phyloP scores from a whole-genome alignment of 805 yeast genomes.

The Candida wancherniae region DNA sequence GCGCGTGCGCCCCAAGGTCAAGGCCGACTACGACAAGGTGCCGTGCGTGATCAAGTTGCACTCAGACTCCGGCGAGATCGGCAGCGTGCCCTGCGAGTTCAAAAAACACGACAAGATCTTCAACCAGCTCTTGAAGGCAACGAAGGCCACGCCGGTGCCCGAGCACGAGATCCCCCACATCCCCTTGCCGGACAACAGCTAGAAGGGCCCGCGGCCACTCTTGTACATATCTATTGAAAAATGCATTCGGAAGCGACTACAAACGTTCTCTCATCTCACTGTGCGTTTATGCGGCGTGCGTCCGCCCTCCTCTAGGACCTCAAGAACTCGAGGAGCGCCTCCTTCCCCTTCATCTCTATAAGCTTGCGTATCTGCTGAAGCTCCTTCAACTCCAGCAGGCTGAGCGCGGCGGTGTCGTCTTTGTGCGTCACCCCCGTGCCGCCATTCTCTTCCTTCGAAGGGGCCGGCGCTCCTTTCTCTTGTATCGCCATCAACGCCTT shows the following conservation, averaged over 20 bases:
- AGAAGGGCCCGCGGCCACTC: too few species aligned
- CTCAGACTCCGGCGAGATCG: constrained; percentile 6
- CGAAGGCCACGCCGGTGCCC: constrained; percentile 51
- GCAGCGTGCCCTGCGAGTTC: constrained; percentile 49
- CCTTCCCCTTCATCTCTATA: constrained; percentile 66
- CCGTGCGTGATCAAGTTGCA: constrained; percentile 14
- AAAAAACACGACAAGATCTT: constrained; percentile 51
- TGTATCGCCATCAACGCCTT: constrained; percentile 3
- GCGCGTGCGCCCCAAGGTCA: constrained; percentile 33
- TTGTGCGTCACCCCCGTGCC: too few species aligned
- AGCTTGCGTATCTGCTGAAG: constrained; percentile 54
- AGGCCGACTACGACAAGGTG: constrained; percentile 11
- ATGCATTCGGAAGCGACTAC: too few species aligned
- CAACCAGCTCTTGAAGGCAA: constrained; percentile 44
- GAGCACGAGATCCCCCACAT: constrained; percentile 37
- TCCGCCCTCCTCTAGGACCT: constrained; percentile 7
- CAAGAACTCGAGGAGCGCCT: constrained; percentile 56
- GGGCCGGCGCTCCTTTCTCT: background rate
- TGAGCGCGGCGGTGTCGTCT: background rate
- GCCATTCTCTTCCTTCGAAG: background rate
- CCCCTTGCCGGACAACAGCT: constrained; percentile 8
- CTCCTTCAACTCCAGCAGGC: constrained; percentile 41
- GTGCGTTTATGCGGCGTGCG: too few species aligned
- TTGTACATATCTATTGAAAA: constrained; percentile 4
- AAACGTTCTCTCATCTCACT: background rate